Evolutionary conservation across 352 stramenopile species (phyloP).

Genomic region (Ochromonadaceae sp.): DNA sequence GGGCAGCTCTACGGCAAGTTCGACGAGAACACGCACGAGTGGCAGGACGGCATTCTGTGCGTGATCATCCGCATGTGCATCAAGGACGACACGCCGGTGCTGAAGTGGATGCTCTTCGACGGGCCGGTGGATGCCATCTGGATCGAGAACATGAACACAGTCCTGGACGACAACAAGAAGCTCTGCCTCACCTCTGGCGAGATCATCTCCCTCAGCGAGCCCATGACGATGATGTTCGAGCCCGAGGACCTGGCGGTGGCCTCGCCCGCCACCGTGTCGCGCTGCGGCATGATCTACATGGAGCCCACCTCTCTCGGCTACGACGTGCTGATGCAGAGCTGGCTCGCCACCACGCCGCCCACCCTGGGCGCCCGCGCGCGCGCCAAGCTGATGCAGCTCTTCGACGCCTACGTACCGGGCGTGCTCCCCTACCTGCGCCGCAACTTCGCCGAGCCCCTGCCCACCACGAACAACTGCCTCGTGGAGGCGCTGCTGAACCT

Average conservation of each 20-base stretch:
- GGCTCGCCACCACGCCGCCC: conserved; percentile 49
- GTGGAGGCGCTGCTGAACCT: conserved; percentile 68
- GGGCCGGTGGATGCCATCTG: conserved; percentile 83
- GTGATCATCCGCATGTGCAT: conserved; percentile 67
- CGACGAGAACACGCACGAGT: conserved; percentile 82
- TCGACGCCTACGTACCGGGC: conserved; percentile 62
- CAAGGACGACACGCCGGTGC: conserved; percentile 58
- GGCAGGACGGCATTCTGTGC: conserved; percentile 75
- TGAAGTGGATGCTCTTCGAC: conserved; percentile 88
- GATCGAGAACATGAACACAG: conserved; percentile 96
- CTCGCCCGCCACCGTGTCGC: conserved; percentile 72
- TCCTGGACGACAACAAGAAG: conserved; percentile 46
- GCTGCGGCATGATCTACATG: conserved; percentile 91
- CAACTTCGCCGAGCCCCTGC: conserved; percentile 71
- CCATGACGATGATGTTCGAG: conserved; percentile 95
- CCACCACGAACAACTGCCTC: conserved; percentile 66
- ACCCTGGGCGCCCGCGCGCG: conserved; percentile 13
- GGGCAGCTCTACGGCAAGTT: conserved; percentile 85
- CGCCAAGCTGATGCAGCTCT: conserved; percentile 44
- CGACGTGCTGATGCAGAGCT: conserved; percentile 65
- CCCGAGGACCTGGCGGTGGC: conserved; percentile 80
- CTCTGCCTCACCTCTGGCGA: conserved; percentile 79
- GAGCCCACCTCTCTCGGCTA: conserved; percentile 73
- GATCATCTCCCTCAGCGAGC: conserved; percentile 78
- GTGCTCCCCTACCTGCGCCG: conserved; percentile 57